These are phyloP conservation scores for Penicillium sp. DNA, from an alignment of 2,329 filamentous ascomycete species.

Conservation along the genomic window DNA sequence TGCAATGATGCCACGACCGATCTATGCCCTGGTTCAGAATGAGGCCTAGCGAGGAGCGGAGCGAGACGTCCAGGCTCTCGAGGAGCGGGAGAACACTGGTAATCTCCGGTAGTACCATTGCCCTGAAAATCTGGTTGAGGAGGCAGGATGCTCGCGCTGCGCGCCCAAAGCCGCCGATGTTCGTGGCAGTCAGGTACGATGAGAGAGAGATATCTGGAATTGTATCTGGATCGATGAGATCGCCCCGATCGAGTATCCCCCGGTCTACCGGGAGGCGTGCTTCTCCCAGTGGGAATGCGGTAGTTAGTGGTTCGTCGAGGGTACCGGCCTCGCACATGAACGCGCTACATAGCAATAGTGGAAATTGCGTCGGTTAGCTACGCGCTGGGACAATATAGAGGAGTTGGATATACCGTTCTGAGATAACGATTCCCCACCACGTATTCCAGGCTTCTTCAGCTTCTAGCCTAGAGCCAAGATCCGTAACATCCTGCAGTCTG, in stretches of 20 bases:
- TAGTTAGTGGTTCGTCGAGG: neutral
- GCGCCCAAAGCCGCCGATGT: neutral
- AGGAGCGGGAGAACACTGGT: neutral
- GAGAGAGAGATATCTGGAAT: neutral
- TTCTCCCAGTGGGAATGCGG: neutral
- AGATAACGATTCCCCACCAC: conserved; percentile 3
- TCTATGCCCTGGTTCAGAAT: neutral
- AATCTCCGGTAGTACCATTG: neutral
- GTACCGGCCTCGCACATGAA: conserved; percentile 1
- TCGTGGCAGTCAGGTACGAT: neutral
- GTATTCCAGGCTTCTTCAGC: neutral
- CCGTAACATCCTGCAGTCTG: neutral
- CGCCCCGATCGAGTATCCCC: neutral
- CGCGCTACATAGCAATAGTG: neutral
- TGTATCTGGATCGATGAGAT: neutral
- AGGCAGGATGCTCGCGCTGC: neutral
- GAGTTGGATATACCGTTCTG: neutral
- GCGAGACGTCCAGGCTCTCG: neutral
- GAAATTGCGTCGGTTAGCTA: neutral
- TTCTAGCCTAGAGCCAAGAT: neutral
- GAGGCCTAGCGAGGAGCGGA: neutral
- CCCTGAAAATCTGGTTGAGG: neutral
- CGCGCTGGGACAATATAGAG: neutral
- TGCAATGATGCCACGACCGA: neutral
- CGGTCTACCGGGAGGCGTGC: neutral